Conservation (phyloP, 176 grass and related monocot species). For the Cenchrus americanus region DNA sequence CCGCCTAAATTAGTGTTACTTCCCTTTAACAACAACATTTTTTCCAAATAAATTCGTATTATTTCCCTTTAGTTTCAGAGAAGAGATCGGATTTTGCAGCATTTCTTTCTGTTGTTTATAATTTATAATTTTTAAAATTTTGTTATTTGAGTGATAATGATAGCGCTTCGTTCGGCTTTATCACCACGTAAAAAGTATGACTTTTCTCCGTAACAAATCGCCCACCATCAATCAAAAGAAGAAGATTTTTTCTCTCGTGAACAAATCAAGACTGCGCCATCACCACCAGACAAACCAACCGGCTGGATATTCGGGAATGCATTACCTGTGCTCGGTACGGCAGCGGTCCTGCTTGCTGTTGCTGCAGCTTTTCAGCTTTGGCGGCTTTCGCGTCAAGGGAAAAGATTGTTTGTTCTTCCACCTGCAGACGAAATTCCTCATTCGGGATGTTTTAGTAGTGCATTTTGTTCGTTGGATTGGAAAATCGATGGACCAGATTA, state of each 20-base stretch:
- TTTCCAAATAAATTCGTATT: neutral
- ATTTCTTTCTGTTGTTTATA: neutral
- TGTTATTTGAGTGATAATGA: constrained; percentile 16
- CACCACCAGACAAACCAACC: too few species aligned
- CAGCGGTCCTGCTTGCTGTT: neutral
- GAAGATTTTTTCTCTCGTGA: too few species aligned
- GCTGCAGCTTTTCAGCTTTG: neutral
- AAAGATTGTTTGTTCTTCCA: neutral
- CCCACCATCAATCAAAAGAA: too few species aligned
- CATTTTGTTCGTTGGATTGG: neutral
- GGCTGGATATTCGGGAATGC: constrained; percentile 41
- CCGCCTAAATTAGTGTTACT: neutral
- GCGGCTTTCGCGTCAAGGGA: neutral
- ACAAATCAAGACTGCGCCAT: too few species aligned
- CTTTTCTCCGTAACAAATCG: too few species aligned
- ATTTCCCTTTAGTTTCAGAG: neutral
- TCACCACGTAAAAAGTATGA: too few species aligned
- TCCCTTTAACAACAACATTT: too few species aligned
- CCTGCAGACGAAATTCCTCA: neutral
- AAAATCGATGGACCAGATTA: neutral
- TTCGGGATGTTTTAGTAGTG: neutral
- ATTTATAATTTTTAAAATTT: too few species aligned
- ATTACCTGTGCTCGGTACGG: neutral
- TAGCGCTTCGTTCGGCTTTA: too few species aligned
- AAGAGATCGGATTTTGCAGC: neutral